phyloP scores from a whole-genome alignment of 768 basidiomycete genomes.

The Dentipellis sp. region DNA sequence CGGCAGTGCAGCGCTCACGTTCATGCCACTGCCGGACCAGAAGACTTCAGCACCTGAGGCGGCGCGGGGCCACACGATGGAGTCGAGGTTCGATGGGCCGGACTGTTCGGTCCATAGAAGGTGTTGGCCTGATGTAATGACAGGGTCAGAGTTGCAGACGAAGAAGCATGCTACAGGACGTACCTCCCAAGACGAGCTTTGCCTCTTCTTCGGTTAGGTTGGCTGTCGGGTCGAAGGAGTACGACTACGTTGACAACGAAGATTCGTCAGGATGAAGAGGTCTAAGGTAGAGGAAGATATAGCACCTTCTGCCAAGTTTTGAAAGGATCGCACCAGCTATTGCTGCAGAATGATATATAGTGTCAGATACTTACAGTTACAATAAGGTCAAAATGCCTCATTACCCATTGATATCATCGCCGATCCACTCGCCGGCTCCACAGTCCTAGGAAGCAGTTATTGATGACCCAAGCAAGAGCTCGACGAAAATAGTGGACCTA shows the following conservation, averaged over 20 bases:
- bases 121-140: conserved; percentile 37
- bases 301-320: conserved; percentile 67
- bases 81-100: conserved; percentile 56
- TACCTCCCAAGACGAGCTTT: conserved; percentile 60
- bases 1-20: conserved; percentile 39
- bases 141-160: not conserved
- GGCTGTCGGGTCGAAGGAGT: conserved; percentile 62
- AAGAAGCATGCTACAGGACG: conserved; percentile 6
- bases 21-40: conserved; percentile 47
- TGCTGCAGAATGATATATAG: conserved; percentile 21
- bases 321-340: conserved; percentile 73
- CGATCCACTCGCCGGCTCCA: conserved; percentile 66
- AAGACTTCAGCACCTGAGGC: conserved; percentile 68
- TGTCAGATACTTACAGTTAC: not conserved
- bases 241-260: conserved; percentile 30
- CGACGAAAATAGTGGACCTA: not conserved
- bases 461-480: not conserved
- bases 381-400: conserved; percentile 1
- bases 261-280: conserved; percentile 7
- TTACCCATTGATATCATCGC: conserved; percentile 34
- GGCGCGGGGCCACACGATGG: conserved; percentile 65
- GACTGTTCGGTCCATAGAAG: conserved; percentile 72
- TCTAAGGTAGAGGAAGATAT: conserved; percentile 7
- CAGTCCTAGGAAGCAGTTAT: conserved; percentile 37
- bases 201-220: conserved; percentile 39